These are phyloP conservation scores for Geosmithia flava DNA, from an alignment of 2,329 filamentous ascomycete species.

Conservation along the genomic window DNA sequence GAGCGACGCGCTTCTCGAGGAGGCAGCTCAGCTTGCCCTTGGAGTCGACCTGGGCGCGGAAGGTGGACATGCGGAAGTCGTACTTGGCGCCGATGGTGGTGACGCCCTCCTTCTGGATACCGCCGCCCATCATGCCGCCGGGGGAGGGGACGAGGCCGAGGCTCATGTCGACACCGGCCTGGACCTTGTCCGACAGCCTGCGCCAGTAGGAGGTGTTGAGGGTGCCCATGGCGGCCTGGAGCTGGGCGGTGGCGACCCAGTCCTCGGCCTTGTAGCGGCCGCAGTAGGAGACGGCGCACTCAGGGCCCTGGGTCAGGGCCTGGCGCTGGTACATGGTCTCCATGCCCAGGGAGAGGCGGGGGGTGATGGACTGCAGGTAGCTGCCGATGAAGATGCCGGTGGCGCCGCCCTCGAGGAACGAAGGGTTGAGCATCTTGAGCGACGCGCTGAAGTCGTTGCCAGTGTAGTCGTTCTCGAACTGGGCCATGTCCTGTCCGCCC, in stretches of 20 bases:
- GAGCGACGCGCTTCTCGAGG: slow-evolving; percentile 90
- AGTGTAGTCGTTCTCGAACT: slow-evolving; percentile 91
- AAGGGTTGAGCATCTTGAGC: slow-evolving; percentile 93
- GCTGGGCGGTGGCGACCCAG: slow-evolving; percentile 86
- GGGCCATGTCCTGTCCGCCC: slow-evolving; percentile 73
- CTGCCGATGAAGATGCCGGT: slow-evolving; percentile 94
- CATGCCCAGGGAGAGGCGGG: slow-evolving; percentile 73
- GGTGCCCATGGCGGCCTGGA: slow-evolving; percentile 70
- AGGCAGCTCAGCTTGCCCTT: slow-evolving; percentile 86
- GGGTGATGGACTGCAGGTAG: slow-evolving; percentile 89
- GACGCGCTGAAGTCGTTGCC: slow-evolving; percentile 89
- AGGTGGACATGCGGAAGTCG: slow-evolving; percentile 90
- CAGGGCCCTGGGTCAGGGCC: slow-evolving; percentile 74
- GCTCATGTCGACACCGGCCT: slow-evolving; percentile 91
- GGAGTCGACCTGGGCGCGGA: slow-evolving; percentile 92
- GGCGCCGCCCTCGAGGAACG: slow-evolving; percentile 76
- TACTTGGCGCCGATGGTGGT: slow-evolving; percentile 95
- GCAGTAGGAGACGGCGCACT: slow-evolving; percentile 80
- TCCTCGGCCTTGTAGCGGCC: slow-evolving; percentile 83
- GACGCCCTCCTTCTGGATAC: slow-evolving; percentile 71
- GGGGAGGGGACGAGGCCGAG: slow-evolving; percentile 61
- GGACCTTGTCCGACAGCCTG: slow-evolving; percentile 83
- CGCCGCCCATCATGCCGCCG: slow-evolving; percentile 63
- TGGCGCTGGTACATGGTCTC: slow-evolving; percentile 91
- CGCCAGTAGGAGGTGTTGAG: slow-evolving; percentile 92